Evolutionary conservation across 2,329 filamentous ascomycete genomes (phyloP).

Genomic region (Alternaria angustiovoidea): DNA sequence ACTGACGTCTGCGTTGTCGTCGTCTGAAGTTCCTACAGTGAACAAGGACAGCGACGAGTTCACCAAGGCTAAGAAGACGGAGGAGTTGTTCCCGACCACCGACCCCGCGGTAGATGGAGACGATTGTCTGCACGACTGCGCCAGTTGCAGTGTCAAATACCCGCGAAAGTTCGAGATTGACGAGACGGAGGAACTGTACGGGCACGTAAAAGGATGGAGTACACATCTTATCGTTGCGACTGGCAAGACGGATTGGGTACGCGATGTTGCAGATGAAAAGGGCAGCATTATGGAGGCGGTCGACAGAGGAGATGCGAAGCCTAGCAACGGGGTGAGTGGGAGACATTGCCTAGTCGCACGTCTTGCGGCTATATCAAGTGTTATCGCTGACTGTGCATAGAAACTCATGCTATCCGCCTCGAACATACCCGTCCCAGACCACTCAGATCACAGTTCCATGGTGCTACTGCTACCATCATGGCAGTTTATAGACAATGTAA

Average conservation of each 20-base stretch:
- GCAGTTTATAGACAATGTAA: conserved; percentile 82
- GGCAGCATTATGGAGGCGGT: conserved; percentile 65
- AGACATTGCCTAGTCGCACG: background rate
- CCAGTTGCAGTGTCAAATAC: conserved; percentile 78
- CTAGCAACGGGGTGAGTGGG: conserved; percentile 71
- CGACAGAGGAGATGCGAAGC: conserved; percentile 62
- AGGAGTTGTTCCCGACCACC: conserved; percentile 75
- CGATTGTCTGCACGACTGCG: conserved; percentile 88
- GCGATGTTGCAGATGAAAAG: conserved; percentile 84
- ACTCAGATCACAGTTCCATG: conserved; percentile 71
- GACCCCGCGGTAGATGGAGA: conserved; percentile 82
- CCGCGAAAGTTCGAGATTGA: conserved; percentile 79
- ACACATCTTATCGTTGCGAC: conserved; percentile 93
- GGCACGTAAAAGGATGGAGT: conserved; percentile 83
- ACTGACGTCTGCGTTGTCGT: conserved; percentile 43
- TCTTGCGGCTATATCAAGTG: background rate
- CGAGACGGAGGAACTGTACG: conserved; percentile 80
- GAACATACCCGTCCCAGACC: conserved; percentile 81
- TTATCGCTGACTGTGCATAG: conserved; percentile 53
- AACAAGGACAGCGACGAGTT: conserved; percentile 53
- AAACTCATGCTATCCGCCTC: conserved; percentile 90
- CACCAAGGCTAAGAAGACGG: conserved; percentile 55
- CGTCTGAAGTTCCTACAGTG: conserved; percentile 39
- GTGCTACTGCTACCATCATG: conserved; percentile 87
- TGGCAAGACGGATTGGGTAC: conserved; percentile 94